Evolutionary conservation across 2,329 filamentous ascomycete species (phyloP), one percentile per base, ranked within the genome.

Genomic region (Sarocladiaceae sp.): DNA sequence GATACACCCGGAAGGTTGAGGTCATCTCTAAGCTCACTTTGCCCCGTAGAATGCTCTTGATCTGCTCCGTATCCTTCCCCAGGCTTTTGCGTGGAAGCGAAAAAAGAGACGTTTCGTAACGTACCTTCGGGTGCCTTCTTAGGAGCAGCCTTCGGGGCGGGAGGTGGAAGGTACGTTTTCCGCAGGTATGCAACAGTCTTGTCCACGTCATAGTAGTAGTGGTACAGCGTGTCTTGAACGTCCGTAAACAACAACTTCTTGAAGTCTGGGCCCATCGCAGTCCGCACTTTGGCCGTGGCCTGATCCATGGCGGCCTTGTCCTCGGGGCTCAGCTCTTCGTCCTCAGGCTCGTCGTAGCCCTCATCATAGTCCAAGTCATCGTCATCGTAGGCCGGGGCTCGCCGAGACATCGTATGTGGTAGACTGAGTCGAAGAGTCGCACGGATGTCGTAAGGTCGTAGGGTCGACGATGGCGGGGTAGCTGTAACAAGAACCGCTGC

Each of bases 181-280:
- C 81, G 77, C 47, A 98, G 65, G 58, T 94, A 96, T 46, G 77
- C 73, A 29, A 94, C 83, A 1, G 88, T 81, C 64, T 95, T 95
- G 46, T 82, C 84, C 23, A 95, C 73, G 56, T 98, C 90, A 60
- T 90, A 97, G 62, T 91, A 97, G 64, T 96, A 96, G 64, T 98
- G 81, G 88, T 89, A 97, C 13, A 98, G 66, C 0, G 90, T 78
- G 49, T 97, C 91, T 60, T 95, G 81, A 50, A 96, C 91, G 58
- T 95, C 84, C 29, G 58, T 62, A 35, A 62, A 66, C 27, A 72
- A 76, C 54, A 83, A 72, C 49, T 77, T 80, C 51, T 66, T 66
- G 24, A 73, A 69, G 48, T 78, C 71, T 9, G 67, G 62, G 6
- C 80, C 83, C n/a, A 95, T 69, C 7, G 75, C 73, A 49, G 72